Percentiles rank a stretch among this genome's conserved stretches.
Evolutionary conservation across 228 moss, liverwort and hornwort genomes (phyloP).

Genomic region (Sphagnum fallax): DNA sequence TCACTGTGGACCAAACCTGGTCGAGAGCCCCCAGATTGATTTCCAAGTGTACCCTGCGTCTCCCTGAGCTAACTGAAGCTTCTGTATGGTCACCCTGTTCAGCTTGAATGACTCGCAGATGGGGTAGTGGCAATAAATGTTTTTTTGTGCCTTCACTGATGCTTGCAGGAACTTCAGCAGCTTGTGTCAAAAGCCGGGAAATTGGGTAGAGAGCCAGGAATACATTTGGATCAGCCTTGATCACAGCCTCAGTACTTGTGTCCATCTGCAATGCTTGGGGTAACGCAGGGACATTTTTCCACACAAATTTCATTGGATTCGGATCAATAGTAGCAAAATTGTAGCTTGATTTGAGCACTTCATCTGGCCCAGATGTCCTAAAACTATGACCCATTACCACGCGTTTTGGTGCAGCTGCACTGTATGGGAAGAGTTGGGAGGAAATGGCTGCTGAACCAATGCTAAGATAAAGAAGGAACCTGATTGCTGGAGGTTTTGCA

Average conservation of each 20-base stretch:
- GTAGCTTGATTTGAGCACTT: slow-evolving; percentile 50
- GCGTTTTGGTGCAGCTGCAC: slow-evolving; percentile 62
- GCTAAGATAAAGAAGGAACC: slow-evolving; percentile 76
- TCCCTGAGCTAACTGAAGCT: slow-evolving; percentile 3
- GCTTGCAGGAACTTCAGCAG: slow-evolving; percentile 48
- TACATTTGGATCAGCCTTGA: slow-evolving; percentile 45
- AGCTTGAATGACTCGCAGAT: slow-evolving; percentile 28
- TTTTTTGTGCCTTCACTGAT: slow-evolving; percentile 14
- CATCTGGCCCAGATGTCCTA: slow-evolving; percentile 54
- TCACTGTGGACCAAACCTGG: slow-evolving; percentile 80
- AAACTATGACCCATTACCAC: slow-evolving; percentile 73
- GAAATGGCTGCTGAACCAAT: slow-evolving; percentile 76
- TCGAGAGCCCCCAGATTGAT: slow-evolving; percentile 73
- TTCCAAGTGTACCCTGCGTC: slow-evolving; percentile 68
- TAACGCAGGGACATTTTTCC: slow-evolving; percentile 67
- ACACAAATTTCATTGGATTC: slow-evolving; percentile 83
- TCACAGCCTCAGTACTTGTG: slow-evolving; percentile 39
- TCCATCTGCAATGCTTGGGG: slow-evolving; percentile 38
- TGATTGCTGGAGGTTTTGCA: slow-evolving; percentile 60
- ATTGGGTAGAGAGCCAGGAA: slow-evolving; percentile 86
- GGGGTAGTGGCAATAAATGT: slow-evolving; percentile 32
- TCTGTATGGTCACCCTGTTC: slow-evolving; percentile 11
- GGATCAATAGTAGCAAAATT: slow-evolving; percentile 88
- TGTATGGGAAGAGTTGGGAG: slow-evolving; percentile 81
- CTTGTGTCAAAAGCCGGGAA: slow-evolving; percentile 62